Evolutionary conservation across 164 flowering plant genomes (phyloP), one percentile per base, ranked within the genome.

Genomic region (Taxillus chinensis): DNA sequence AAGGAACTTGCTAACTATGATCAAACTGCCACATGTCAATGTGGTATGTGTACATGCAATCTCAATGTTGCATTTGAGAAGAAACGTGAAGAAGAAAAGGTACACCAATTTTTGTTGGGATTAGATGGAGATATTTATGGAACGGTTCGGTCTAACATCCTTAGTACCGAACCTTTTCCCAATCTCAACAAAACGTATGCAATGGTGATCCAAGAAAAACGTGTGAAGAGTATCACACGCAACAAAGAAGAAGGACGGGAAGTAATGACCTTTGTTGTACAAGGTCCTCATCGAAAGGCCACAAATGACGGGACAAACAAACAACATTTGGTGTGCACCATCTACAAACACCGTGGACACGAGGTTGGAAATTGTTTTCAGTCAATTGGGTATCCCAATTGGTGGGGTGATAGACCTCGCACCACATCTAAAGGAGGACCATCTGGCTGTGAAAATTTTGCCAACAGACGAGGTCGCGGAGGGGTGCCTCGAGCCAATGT

Each of bases 41-140:
- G 70, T 54, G 68, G 45, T 12, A 42, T 12, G 8, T 74, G 78
- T 42, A 65, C 9, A 1, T 71, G 75, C 37, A 9, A 67, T 41
- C 4, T 67, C 4, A 10, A 38, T 0, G 39, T 45, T 13, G 62
- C 16, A n/a, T 38, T 66, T 37, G 48, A 14, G 7, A n/a, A 53
- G 41, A 5, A 48, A 11, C 8, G 51, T 7, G 59, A 60, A 27
- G 57, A 50, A 12, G 69, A 60, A 37, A 41, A 38, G 3, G 27
- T 66, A 1, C 64, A 60, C 54, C 59, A 66, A 54, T 66, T 66
- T 46, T 17, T 66, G 8, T 52, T 66, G 64, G 69, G 69, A 39
- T 13, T 60, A 5, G 64, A 66, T 51, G 52, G 16, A 2, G 17
- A 15, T 4, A 53, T 8, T 54, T 75, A 41, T 64, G 64, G 68